Evolutionary conservation across 257 asterid genomes (phyloP), one percentile per base, ranked within the genome.

Genomic region (Salvia miltiorrhiza): DNA sequence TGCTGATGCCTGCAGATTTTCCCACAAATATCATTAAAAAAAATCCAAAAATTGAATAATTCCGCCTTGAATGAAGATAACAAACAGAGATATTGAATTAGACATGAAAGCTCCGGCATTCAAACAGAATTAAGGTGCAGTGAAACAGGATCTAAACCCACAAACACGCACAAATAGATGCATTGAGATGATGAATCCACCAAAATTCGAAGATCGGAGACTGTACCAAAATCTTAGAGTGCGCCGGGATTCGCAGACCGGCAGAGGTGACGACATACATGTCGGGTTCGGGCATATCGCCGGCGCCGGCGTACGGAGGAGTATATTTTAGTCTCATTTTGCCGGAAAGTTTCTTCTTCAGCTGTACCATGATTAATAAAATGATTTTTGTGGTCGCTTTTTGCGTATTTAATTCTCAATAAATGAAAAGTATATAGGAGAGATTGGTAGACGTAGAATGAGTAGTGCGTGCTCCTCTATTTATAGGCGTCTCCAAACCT

Each of bases 211-310:
- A 65, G 54, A 19, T 17, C 24, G 8, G 7, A 69, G 8, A 7
- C 33, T 40, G 57, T 85, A 93, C 98, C 87, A 93, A 77, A 35
- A 93, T 72, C 76, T 73, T 64, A 5, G 94, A 82, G 79, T 87
- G 90, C 64, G 87, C 93, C 26, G 97, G 90, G 17, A 93, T 84
- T 56, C 84, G 78, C 1, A 50, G 54, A 10, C 95, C 92, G 37
- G 69, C 76, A 76, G 98, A 82, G 73, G 97, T 87, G 67, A 85
- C 20, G 48, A 93, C 76, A 28, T 69, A 53, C 54, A 93, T 61
- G 41, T 90, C 96, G 7, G 90, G 74, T 10, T 78, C 87, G 23
- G 76, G 83, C 82, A 82, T 69, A 60, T 85, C 84, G 52, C 73
- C 80, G 72, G 73, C 35, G 44, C 73, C 82, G 63, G 70, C 45